Evolutionary conservation across 2,329 filamentous ascomycete species (phyloP).

Genomic region (Beauveria medogensis): DNA sequence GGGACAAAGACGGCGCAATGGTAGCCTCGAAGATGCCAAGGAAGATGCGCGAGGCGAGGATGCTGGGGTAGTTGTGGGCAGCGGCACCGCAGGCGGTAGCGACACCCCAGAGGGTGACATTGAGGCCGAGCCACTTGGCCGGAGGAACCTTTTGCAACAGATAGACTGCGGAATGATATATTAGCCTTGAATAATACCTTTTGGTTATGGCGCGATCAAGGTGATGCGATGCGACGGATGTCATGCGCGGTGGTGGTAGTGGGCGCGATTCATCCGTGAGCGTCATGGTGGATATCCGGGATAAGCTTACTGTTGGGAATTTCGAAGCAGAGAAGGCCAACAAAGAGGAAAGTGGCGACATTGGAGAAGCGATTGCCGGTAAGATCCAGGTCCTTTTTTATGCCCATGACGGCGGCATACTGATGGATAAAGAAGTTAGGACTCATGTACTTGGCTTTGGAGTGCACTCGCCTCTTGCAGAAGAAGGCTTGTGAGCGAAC

Average conservation of each 20-base stretch:
- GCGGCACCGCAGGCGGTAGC: constrained; percentile 11
- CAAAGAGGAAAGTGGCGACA: constrained; percentile 48
- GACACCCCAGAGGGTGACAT: constrained; percentile 41
- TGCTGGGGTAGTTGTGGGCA: constrained; percentile 10
- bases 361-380: constrained; percentile 48
- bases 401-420: constrained; percentile 53
- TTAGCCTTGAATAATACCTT: background rate
- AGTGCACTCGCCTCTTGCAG: too few species aligned
- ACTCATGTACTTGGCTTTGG: too few species aligned
- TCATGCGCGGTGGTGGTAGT: background rate
- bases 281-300: background rate
- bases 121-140: constrained; percentile 45
- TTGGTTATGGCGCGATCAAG: background rate
- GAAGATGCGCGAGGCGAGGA: constrained; percentile 11
- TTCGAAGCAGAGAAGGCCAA: constrained; percentile 44
- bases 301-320: constrained; percentile 39
- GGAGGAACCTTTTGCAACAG: constrained; percentile 48
- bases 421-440: constrained; percentile 16
- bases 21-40: constrained; percentile 13
- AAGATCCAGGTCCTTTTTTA: constrained; percentile 42
- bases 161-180: constrained; percentile 25
- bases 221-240: background rate
- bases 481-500: too few species aligned
- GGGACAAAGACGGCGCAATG: constrained; percentile 8
- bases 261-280: background rate